Evolutionary conservation across 2,329 filamentous ascomycete genomes (phyloP).

Genomic region (Teratosphaeria nubilosa): DNA sequence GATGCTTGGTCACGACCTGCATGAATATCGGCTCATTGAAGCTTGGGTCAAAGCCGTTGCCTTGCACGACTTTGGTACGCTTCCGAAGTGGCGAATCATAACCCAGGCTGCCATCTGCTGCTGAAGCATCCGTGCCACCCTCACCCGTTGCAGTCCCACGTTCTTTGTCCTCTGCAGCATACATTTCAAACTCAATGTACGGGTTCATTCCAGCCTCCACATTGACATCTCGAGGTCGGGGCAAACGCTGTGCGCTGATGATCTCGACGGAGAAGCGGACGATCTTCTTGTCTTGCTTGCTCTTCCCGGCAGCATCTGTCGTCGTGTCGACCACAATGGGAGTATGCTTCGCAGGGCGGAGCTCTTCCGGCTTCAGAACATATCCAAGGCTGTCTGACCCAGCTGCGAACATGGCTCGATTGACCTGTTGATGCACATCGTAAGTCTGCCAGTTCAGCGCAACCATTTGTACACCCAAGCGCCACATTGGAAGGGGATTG

Average conservation of each 20-base stretch:
- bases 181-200: conserved; percentile 90
- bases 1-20: conserved; percentile 83
- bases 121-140: conserved; percentile 55
- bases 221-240: conserved; percentile 66
- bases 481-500: conserved; percentile 87
- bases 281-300: conserved; percentile 66
- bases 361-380: conserved; percentile 80
- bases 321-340: conserved; percentile 42
- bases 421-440: conserved; percentile 89
- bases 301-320: conserved; percentile 39
- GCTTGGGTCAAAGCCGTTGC: conserved; percentile 87
- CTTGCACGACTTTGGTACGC: conserved; percentile 68
- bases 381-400: conserved; percentile 82
- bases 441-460: conserved; percentile 98
- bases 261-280: conserved; percentile 80
- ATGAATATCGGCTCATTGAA: conserved; percentile 75
- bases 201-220: conserved; percentile 72
- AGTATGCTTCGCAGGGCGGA: conserved; percentile 56
- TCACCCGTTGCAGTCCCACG: conserved; percentile 59
- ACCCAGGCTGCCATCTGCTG: conserved; percentile 54
- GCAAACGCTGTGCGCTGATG: conserved; percentile 89
- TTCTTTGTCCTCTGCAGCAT: conserved; percentile 84
- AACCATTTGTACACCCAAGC: conserved; percentile 92
- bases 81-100: conserved; percentile 64
- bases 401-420: conserved; percentile 94